Evolutionary conservation across 192 early-diverging fungal species (phyloP), one percentile per base, ranked within the genome.

Genomic region (Dispira simplex): DNA sequence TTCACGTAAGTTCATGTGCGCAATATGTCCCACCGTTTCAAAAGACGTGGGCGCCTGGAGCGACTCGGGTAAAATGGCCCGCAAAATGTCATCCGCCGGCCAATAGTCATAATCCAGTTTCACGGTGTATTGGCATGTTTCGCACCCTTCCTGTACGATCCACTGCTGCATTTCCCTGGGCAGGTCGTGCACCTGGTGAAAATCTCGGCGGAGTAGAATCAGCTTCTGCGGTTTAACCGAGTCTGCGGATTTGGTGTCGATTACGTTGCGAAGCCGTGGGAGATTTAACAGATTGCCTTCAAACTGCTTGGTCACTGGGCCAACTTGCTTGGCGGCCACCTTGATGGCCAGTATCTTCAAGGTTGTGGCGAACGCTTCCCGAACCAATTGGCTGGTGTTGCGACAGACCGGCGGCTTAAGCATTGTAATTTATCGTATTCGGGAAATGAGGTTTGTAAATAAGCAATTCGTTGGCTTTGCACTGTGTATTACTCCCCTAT

Each of bases 1-100:
- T 26, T 92, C 89, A 48, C 93, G 85, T 53, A 99, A 69, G 71
- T 99, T 99, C 80, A 99, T 83, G 67, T 99, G 97, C 2, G 95
- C 93, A 66, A 99, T 98, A 72, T 99, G 95, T 6, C 91, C 91
- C 58, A 89, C 83, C 23, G 83, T 77, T 45, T 91, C 90, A 67
- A 87, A 93, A 3, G 92, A 83, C 18, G 89, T 83, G 8, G 93
- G 94, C 3, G 90, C 83, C 60, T 96, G 89, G 44, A 81, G 63
- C 11, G 85, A 78, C 43, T 85, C 82, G 1, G 96, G 96, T 2
- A 98, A 70, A 8, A 98, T 81, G 10, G 96, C 86, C 39, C 85
- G 74, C 28, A 98, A 72, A n/a, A 98, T 80, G 64, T 98, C 90
- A 55, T 98, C 93, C 44, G 87, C 82, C 1, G 83, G 83, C 92